Conservation (phyloP, 371 early-diverging fungal genomes). For the Phascolomyces articulosus region DNA sequence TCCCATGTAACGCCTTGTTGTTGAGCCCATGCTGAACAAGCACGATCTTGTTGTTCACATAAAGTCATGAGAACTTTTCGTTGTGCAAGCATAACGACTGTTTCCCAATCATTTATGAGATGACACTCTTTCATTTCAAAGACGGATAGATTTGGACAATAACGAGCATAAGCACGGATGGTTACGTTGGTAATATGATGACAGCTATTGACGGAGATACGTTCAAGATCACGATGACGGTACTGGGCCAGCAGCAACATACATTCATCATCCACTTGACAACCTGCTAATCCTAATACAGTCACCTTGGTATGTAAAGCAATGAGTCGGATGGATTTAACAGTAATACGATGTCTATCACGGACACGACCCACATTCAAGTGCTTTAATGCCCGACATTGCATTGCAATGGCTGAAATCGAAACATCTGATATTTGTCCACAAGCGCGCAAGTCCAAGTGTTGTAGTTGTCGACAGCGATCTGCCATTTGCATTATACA, state of each 20-base stretch:
- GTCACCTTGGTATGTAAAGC: conserved; percentile 51
- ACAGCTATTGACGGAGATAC: conserved; percentile 62
- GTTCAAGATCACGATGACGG: conserved; percentile 43
- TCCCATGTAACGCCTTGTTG: neutral
- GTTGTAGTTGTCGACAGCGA: conserved; percentile 44
- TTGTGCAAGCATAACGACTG: conserved; percentile 35
- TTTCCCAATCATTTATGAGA: conserved; percentile 46
- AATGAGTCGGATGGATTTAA: conserved; percentile 49
- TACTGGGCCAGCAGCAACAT: conserved; percentile 49
- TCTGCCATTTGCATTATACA: conserved; percentile 46
- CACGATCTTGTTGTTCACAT: conserved; percentile 44
- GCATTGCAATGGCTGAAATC: conserved; percentile 45
- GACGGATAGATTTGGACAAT: conserved; percentile 59
- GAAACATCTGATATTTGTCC: conserved; percentile 56
- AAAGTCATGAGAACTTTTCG: conserved; percentile 42
- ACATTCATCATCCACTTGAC: conserved; percentile 58
- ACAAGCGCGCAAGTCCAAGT: conserved; percentile 62
- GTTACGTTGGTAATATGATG: conserved; percentile 50
- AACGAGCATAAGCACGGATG: conserved; percentile 43
- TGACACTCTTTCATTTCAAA: conserved; percentile 65
- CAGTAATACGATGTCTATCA: conserved; percentile 51
- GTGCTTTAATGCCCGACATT: conserved; percentile 53
- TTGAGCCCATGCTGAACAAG: conserved; percentile 33
- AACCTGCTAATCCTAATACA: conserved; percentile 61
- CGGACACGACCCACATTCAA: conserved; percentile 61